Percentiles rank a stretch among this genome's conserved stretches.
phyloP scores from a whole-genome alignment of 345 rosid genomes.

The Populus alba region DNA sequence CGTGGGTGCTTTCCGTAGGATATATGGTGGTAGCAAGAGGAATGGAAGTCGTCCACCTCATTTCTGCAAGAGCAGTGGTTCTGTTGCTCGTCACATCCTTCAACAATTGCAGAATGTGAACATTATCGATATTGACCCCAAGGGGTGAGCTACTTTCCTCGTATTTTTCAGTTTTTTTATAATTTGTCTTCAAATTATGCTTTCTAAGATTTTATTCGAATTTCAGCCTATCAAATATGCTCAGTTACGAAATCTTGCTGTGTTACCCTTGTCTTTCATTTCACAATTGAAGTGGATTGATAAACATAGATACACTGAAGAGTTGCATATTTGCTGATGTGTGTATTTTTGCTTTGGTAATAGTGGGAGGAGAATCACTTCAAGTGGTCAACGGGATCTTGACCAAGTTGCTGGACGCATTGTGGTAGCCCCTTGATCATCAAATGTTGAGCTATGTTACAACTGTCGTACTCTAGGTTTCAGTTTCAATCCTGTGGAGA shows the following conservation, averaged over 20 bases:
- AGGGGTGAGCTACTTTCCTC: slow-evolving; percentile 43
- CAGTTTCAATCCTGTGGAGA: not conserved
- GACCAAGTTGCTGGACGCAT: slow-evolving; percentile 40
- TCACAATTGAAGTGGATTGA: not conserved
- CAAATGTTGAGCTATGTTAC: not conserved
- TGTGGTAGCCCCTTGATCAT: slow-evolving; percentile 27
- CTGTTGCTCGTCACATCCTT: slow-evolving; percentile 79
- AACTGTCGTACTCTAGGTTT: not conserved
- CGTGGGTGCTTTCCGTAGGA: slow-evolving; percentile 82
- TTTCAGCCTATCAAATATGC: not conserved
- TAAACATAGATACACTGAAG: not conserved
- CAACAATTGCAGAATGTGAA: slow-evolving; percentile 71
- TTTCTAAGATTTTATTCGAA: not conserved
- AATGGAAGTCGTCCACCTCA: slow-evolving; percentile 87
- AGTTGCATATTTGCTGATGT: not conserved
- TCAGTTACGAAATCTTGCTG: not conserved
- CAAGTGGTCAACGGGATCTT: slow-evolving; percentile 35
- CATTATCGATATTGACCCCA: slow-evolving; percentile 62
- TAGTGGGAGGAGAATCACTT: slow-evolving; percentile 33
- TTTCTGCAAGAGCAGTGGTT: slow-evolving; percentile 88
- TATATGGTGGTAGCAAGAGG: slow-evolving; percentile 85
- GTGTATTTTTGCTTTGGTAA: not conserved
- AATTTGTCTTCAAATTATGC: not conserved
- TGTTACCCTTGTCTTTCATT: not conserved
- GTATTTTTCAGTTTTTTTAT: not conserved